phyloP scores from a whole-genome alignment of 352 stramenopile genomes.

The Hyaloperonospora arabidopsidis region DNA sequence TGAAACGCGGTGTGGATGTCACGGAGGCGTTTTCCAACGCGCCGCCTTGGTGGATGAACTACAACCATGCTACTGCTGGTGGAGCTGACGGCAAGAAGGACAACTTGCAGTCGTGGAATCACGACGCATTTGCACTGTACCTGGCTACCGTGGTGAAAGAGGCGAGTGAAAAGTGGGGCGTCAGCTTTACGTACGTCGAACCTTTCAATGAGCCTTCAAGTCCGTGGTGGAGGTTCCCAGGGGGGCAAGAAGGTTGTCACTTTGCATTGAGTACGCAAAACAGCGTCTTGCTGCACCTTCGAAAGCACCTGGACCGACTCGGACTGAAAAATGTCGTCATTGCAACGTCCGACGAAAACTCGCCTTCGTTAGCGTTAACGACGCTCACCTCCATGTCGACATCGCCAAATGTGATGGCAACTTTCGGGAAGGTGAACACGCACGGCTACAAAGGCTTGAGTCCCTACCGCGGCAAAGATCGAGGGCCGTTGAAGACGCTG shows the following conservation, averaged over 20 bases:
- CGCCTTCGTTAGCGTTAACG: constrained; percentile 26
- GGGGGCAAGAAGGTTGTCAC: constrained; percentile 42
- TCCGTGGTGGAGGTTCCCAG: constrained; percentile 14
- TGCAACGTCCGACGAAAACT: constrained; percentile 49
- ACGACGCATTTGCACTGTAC: constrained; percentile 41
- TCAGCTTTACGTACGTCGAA: constrained; percentile 49
- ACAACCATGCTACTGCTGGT: constrained; percentile 43
- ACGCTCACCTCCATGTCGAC: constrained; percentile 29
- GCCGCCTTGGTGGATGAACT: constrained; percentile 60
- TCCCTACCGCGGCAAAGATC: constrained; percentile 37
- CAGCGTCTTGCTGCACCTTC: constrained; percentile 32
- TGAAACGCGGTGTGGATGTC: constrained; percentile 31
- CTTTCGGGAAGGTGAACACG: constrained; percentile 48
- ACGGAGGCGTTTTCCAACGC: constrained; percentile 53
- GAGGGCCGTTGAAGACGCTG: constrained; percentile 28
- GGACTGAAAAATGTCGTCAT: constrained; percentile 28
- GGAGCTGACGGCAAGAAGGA: constrained; percentile 30
- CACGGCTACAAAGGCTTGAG: constrained; percentile 42
- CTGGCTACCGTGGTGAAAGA: constrained; percentile 36
- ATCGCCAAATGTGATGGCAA: constrained; percentile 17
- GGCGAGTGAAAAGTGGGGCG: constrained; percentile 35
- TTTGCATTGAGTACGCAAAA: constrained; percentile 39
- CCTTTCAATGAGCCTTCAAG: constrained; percentile 52
- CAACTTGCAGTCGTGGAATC: constrained; percentile 46
- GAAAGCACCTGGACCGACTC: constrained; percentile 28